Percentiles rank a stretch among this genome's conserved stretches.
Conservation (phyloP, 768 basidiomycete genomes). For the Lenzites betulinus region DNA sequence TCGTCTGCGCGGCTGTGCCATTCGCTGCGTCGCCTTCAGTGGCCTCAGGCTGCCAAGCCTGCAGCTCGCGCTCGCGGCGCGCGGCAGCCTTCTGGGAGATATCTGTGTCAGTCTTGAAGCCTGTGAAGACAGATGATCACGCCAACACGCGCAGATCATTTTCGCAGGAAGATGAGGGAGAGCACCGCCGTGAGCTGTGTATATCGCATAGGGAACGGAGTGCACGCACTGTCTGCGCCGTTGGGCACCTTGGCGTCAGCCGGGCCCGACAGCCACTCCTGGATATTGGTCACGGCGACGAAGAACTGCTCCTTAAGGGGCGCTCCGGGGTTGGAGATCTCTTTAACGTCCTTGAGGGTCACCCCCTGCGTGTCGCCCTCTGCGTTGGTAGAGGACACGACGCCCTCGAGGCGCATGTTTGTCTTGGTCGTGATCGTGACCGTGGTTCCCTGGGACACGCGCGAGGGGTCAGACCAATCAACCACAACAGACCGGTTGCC, state of each 20-base stretch:
- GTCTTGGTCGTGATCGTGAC: constrained; percentile 77
- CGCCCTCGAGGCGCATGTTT: constrained; percentile 72
- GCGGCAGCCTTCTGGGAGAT: constrained; percentile 56
- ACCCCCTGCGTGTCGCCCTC: constrained; percentile 76
- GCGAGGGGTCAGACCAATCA: constrained; percentile 12
- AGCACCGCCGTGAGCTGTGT: constrained; percentile 16
- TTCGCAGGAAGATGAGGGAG: background rate
- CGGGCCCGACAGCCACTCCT: constrained; percentile 71
- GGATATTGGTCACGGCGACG: constrained; percentile 73
- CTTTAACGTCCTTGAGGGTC: constrained; percentile 76
- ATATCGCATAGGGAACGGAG: background rate
- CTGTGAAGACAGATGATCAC: constrained; percentile 38
- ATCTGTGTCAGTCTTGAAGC: constrained; percentile 82
- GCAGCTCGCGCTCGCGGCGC: constrained; percentile 73
- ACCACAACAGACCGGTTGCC: constrained; percentile 2
- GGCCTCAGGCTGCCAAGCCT: constrained; percentile 65
- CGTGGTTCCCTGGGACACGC: constrained; percentile 62
- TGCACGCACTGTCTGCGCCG: constrained; percentile 67
- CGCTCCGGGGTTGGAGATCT: constrained; percentile 63
- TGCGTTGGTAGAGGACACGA: constrained; percentile 55
- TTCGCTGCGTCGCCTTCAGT: constrained; percentile 32
- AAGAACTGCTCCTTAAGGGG: constrained; percentile 73
- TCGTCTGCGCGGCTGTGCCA: constrained; percentile 25
- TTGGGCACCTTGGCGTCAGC: constrained; percentile 56
- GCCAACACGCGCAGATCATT: background rate